Conservation (phyloP, 352 stramenopile species). For the Globisporangium viniferum region DNA sequence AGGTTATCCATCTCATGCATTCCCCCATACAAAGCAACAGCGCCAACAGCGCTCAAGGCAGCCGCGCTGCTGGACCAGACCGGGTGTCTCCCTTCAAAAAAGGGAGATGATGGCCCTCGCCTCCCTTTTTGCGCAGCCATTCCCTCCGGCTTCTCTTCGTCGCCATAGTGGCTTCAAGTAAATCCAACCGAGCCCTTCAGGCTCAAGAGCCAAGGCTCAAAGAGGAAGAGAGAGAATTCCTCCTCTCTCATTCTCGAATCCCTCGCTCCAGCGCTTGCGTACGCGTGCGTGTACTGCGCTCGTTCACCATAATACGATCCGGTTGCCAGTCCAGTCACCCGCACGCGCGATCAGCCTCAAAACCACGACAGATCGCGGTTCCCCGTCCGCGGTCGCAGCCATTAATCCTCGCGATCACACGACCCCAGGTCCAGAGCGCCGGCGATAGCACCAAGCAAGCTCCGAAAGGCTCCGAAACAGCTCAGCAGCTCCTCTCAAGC, state of each 20-base stretch:
- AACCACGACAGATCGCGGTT: not conserved
- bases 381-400: not conserved
- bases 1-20: constrained; percentile 9
- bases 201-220: not conserved
- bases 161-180: constrained; percentile 9
- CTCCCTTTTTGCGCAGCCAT: constrained; percentile 1
- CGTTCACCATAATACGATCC: not conserved
- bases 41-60: not conserved
- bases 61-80: not conserved
- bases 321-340: not conserved
- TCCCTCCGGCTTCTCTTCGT: constrained; percentile 6
- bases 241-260: not conserved
- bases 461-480: not conserved
- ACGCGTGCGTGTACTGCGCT: not conserved
- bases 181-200: not conserved
- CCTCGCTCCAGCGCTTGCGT: not conserved
- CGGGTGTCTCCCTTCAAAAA: constrained; percentile 10
- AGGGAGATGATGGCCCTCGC: constrained; percentile 2
- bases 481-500: not conserved
- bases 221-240: not conserved
- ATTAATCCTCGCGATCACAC: not conserved
- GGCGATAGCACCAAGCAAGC: not conserved
- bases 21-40: not conserved
- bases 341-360: not conserved
- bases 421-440: not conserved